A percentile compares a stretch with the other conserved stretches of the same genome.
phyloP scores from a whole-genome alignment of 2,329 filamentous ascomycete genomes.

The Tolypocladium pustulatum region DNA sequence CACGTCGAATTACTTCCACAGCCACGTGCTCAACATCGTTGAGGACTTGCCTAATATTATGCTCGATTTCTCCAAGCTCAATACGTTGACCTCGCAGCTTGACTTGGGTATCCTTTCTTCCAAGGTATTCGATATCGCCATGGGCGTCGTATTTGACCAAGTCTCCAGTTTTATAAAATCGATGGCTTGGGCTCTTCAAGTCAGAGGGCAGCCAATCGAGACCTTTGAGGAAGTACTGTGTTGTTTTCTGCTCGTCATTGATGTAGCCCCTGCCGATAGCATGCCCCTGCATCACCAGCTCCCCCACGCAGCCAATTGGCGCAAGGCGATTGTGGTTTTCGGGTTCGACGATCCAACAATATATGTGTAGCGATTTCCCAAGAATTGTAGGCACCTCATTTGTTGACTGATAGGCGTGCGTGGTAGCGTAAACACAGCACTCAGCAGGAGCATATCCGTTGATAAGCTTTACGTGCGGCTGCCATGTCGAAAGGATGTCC shows the following conservation, averaged over 20 bases:
- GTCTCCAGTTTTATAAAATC: constrained; percentile 12
- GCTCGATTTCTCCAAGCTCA: constrained; percentile 12
- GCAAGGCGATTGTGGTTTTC: constrained; percentile 7
- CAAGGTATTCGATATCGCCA: background rate
- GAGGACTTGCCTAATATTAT: background rate
- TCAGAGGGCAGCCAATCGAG: constrained; percentile 13
- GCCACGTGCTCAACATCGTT: background rate
- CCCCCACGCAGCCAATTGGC: constrained; percentile 10
- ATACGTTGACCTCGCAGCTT: constrained; percentile 9
- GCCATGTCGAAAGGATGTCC: constrained; percentile 5
- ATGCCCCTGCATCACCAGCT: constrained; percentile 18
- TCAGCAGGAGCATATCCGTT: constrained; percentile 10
- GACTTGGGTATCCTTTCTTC: constrained; percentile 1
- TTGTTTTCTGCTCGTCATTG: constrained; percentile 21
- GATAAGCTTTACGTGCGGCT: constrained; percentile 6
- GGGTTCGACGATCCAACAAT: constrained; percentile 10
- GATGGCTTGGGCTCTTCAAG: constrained; percentile 6
- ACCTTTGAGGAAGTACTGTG: constrained; percentile 11
- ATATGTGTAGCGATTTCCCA: background rate
- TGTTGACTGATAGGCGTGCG: background rate
- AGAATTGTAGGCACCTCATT: constrained; percentile 1
- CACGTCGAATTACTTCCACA: constrained; percentile 1
- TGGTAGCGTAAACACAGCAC: constrained; percentile 4
- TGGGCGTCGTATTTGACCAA: background rate
- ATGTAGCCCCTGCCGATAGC: constrained; percentile 36